These are phyloP conservation scores for Tetrahymena malaccensis DNA, from an alignment of 73 alveolate genomes.

Conservation along the genomic window DNA sequence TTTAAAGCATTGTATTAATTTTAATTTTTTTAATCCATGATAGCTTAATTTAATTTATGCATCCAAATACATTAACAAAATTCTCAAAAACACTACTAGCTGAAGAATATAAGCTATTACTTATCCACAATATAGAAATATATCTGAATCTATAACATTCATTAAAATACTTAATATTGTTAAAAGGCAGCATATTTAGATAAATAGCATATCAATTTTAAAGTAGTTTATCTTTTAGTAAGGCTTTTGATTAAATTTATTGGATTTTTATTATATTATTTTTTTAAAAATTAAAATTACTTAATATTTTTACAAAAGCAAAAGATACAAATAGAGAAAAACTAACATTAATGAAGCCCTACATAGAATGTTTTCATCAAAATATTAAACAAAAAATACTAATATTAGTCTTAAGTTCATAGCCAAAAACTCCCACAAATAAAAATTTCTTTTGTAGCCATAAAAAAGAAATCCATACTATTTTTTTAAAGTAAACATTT, in stretches of 20 bases:
- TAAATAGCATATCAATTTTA: background rate
- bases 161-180: background rate
- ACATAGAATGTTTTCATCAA: background rate
- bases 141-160: background rate
- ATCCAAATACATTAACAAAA: background rate
- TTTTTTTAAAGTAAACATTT: background rate
- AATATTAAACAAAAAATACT: background rate
- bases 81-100: background rate
- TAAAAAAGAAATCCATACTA: background rate
- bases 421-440: background rate
- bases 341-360: background rate
- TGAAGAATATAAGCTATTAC: background rate
- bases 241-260: background rate
- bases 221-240: background rate
- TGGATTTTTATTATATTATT: no score
- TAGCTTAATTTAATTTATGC: background rate
- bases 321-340: background rate
- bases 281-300: background rate
- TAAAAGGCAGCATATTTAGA: background rate
- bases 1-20: no score
- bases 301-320: background rate
- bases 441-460: background rate
- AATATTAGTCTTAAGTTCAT: background rate
- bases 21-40: background rate
- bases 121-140: background rate